A percentile compares a stretch with the other conserved stretches of the same genome.
These are phyloP conservation scores for Prunella vulgaris DNA, from an alignment of 257 asterid genomes.

Conservation along the genomic window DNA sequence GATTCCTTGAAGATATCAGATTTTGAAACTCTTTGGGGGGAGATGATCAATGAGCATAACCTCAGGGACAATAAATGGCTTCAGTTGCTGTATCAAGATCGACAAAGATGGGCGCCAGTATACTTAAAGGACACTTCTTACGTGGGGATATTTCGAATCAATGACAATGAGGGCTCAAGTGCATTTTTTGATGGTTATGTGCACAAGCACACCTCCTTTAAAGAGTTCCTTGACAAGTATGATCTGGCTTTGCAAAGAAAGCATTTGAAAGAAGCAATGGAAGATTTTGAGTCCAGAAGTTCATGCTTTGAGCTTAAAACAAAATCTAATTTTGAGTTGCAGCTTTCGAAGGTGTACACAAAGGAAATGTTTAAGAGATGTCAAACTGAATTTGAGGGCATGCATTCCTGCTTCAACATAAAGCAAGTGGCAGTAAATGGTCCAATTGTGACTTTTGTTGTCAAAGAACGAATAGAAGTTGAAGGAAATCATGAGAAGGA, in stretches of 20 bases:
- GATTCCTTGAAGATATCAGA: slow-evolving; percentile 50
- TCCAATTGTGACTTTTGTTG: slow-evolving; percentile 41
- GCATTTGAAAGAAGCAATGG: slow-evolving; percentile 46
- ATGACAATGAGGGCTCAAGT: slow-evolving; percentile 30
- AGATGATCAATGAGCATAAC: slow-evolving; percentile 42
- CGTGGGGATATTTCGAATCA: slow-evolving; percentile 41
- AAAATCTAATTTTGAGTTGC: slow-evolving; percentile 51
- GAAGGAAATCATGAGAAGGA: slow-evolving; percentile 35
- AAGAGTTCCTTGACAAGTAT: slow-evolving; percentile 55
- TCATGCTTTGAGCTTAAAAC: slow-evolving; percentile 41
- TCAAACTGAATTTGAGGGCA: slow-evolving; percentile 51
- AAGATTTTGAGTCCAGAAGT: slow-evolving; percentile 47
- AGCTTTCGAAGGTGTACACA: slow-evolving; percentile 51
- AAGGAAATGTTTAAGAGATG: slow-evolving; percentile 48
- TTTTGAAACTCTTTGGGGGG: slow-evolving; percentile 46
- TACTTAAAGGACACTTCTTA: slow-evolving; percentile 48
- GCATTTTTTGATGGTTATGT: slow-evolving; percentile 52
- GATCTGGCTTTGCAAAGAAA: slow-evolving; percentile 55
- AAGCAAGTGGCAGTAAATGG: slow-evolving; percentile 41
- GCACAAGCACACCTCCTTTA: slow-evolving; percentile 52
- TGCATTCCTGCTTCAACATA: slow-evolving; percentile 48
- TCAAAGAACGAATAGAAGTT: slow-evolving; percentile 39
- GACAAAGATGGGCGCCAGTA: slow-evolving; percentile 54
- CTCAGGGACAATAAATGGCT: slow-evolving; percentile 54
- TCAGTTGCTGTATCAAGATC: slow-evolving; percentile 44